Conservation (phyloP, 2,329 filamentous ascomycete species). For the Aplosporella prunicola region DNA sequence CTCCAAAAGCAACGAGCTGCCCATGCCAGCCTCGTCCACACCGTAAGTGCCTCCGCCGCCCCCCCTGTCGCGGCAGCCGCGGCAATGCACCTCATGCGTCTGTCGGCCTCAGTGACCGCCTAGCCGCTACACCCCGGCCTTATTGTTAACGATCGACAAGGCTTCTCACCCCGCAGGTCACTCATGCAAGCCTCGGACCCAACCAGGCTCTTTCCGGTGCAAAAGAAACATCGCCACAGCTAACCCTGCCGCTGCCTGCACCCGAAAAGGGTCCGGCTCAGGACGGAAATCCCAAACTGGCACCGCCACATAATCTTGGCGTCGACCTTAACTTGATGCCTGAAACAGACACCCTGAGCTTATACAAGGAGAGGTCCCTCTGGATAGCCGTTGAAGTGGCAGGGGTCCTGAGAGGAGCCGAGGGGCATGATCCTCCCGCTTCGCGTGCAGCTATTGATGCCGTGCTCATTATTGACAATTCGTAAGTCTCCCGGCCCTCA, state of each 20-base stretch:
- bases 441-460: constrained; percentile 20
- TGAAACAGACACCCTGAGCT: constrained; percentile 5
- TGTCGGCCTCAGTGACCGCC: neutral
- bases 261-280: too few species aligned
- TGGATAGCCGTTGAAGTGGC: constrained; percentile 25
- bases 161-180: constrained; percentile 2
- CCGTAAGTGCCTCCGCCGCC: constrained; percentile 7
- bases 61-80: too few species aligned
- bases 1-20: constrained; percentile 20
- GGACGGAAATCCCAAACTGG: too few species aligned
- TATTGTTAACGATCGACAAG: constrained; percentile 2
- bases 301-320: constrained; percentile 8
- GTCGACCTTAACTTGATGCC: constrained; percentile 10
- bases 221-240: too few species aligned
- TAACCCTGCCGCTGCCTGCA: too few species aligned
- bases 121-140: neutral
- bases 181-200: neutral
- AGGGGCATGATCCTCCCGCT: constrained; percentile 14
- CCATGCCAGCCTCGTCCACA: constrained; percentile 15
- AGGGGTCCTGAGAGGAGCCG: constrained; percentile 18
- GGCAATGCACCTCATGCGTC: neutral
- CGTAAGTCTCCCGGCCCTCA: constrained; percentile 19
- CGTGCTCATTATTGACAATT: constrained; percentile 29
- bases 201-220: neutral
- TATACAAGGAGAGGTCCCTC: constrained; percentile 16